phyloP scores from a whole-genome alignment of 345 rosid species.

The Brassica rapa region DNA sequence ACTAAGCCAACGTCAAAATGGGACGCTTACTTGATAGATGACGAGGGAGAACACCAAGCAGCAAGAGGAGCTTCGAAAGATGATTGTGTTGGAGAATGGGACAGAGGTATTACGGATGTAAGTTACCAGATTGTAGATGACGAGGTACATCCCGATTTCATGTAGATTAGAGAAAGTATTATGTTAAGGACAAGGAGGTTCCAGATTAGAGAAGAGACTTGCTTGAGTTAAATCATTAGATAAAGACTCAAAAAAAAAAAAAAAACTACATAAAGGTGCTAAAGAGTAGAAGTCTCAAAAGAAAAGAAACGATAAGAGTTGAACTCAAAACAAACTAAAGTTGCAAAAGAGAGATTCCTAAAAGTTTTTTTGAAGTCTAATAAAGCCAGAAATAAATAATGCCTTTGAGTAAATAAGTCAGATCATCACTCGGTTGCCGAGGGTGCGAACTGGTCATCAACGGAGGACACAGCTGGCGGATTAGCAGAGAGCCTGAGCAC shows the following conservation, averaged over 20 bases:
- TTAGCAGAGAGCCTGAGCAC: conserved; percentile 51
- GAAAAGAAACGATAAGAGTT: not conserved
- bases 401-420: not conserved
- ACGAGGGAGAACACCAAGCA: conserved; percentile 13
- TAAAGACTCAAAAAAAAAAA: not conserved
- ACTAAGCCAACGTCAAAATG: conserved; percentile 47
- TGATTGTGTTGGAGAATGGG: not conserved
- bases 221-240: not conserved
- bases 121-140: conserved; percentile 55
- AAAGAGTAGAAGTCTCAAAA: not conserved
- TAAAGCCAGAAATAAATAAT: not conserved
- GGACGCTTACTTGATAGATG: conserved; percentile 45
- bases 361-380: conserved; percentile 17
- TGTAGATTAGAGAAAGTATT: conserved; percentile 19
- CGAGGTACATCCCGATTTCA: conserved; percentile 70
- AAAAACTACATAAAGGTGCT: not conserved
- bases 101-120: conserved; percentile 19
- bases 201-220: not conserved
- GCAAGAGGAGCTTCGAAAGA: not conserved
- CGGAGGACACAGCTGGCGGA: conserved; percentile 29
- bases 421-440: conserved; percentile 33
- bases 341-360: conserved; percentile 26
- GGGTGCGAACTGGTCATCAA: conserved; percentile 45
- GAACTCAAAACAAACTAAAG: conserved; percentile 3
- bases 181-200: not conserved